Evolutionary conservation across 495 filamentous ascomycete species (phyloP).

Genomic region (Neurospora sp.): DNA sequence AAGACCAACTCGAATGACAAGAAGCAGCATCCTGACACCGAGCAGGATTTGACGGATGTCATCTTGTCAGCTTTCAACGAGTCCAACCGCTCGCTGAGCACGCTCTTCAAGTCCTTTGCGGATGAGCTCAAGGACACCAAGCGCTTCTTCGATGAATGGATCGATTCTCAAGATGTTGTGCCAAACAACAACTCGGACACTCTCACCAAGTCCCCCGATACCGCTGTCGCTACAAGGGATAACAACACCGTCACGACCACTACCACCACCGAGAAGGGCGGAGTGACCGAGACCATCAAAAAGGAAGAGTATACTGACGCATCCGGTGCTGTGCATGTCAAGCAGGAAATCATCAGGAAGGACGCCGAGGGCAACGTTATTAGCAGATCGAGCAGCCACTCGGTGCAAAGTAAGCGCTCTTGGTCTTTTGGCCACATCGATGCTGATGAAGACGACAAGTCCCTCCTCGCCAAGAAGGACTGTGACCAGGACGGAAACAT

Average conservation of each 20-base stretch:
- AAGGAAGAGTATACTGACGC: conserved; percentile 10
- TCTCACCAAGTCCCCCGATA: background rate
- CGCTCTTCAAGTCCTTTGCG: conserved; percentile 8
- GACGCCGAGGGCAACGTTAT: background rate
- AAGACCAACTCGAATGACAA: background rate
- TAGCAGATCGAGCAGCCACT: background rate
- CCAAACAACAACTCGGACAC: background rate
- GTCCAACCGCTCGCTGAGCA: conserved; percentile 13
- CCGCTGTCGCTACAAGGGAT: background rate
- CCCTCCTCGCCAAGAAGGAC: background rate
- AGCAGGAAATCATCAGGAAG: conserved; percentile 5
- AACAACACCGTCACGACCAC: background rate
- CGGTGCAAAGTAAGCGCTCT: background rate
- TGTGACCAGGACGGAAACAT: background rate
- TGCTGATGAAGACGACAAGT: background rate
- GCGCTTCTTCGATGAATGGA: background rate
- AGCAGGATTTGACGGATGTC: conserved; percentile 7
- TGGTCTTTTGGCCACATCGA: background rate
- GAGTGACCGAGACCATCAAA: conserved; percentile 7
- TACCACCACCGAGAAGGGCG: background rate
- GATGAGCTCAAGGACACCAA: background rate
- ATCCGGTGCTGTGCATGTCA: conserved; percentile 10
- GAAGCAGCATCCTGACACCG: conserved; percentile 3
- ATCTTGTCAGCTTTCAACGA: conserved; percentile 11
- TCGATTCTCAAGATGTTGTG: background rate